Base-by-base conservation (phyloP, 2,329 filamentous ascomycete genomes). In the Juglanconis oblonga region DNA sequence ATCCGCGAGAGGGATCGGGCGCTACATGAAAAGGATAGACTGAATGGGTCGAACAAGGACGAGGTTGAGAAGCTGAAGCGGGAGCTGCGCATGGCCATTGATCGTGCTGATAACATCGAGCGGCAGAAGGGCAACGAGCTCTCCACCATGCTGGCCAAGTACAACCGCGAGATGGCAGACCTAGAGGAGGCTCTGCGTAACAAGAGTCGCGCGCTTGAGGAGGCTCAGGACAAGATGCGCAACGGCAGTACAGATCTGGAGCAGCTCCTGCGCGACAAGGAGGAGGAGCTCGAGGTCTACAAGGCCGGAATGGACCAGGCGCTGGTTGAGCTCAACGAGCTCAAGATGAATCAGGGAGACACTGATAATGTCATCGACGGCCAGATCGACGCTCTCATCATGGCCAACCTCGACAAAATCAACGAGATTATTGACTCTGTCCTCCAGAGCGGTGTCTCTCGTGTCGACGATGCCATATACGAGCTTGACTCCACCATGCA, bases 401-500 rank as follows among this genome's bases (percentile, higher is more conserved):
- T 95, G 66, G 85, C 92, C 63, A 96, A 92, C 69, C 82, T 97
- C 52, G 86, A 89, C 72, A 97, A 97, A 81, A 94, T 99, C 74
- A 95, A 96, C 77, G 92, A 96, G 68, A 94, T 99, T 56, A 96
- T 99, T 67, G 95, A 99, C 74, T 97, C 94, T 0, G 95, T 99
- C 3, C 81, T 99, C 44, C 93, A 98, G 72, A 89, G 91, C 52
- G 95, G 93, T 66, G 92, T 98, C 29, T 88, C 95, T 69, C 89
- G 95, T 49, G 93, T 99, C 13, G 95, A 99, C 69, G 95, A 99
- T 75, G 92, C 95, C 48, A 81, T 99, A 40, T 99, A 99, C 76
- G 95, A 99, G 74, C 82, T 99, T 48, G 95, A 99, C 75, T 98
- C 95, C 24, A 90, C 90, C 24, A 98, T 98, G 92, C 94, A 98